Conservation (phyloP, 805 yeast genomes). For the Sugiyamaella valdiviana region DNA sequence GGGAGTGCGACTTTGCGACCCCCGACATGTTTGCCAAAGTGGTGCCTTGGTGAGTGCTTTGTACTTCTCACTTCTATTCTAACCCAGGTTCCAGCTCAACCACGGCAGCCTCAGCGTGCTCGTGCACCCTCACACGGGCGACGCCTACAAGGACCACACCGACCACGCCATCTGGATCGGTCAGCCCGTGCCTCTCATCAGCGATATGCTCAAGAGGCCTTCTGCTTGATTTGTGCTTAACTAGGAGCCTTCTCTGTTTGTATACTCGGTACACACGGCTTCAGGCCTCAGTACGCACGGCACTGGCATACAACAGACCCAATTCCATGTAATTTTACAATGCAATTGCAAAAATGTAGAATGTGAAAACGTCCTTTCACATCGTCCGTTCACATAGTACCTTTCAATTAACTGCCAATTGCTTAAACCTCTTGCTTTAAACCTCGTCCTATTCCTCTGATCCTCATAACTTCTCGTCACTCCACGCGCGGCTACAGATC, state of each 20-base stretch:
- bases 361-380: too few relatives aligned
- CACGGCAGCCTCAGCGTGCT: slow-evolving; percentile 49
- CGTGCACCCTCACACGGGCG: slow-evolving; percentile 48
- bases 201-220: slow-evolving; percentile 7
- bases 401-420: too few relatives aligned
- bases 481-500: neutral
- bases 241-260: neutral
- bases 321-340: too few relatives aligned
- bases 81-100: slow-evolving; percentile 38
- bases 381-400: too few relatives aligned
- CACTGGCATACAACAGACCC: too few relatives aligned
- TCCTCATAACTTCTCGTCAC: too few relatives aligned
- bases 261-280: too few relatives aligned
- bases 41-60: slow-evolving; percentile 35
- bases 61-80: too few relatives aligned
- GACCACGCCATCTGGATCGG: slow-evolving; percentile 55
- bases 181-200: slow-evolving; percentile 31
- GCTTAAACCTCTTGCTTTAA: too few relatives aligned
- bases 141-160: slow-evolving; percentile 44
- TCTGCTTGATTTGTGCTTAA: neutral
- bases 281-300: too few relatives aligned
- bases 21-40: slow-evolving; percentile 41
- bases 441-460: neutral
- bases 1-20: slow-evolving; percentile 47
- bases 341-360: too few relatives aligned